A percentile compares a stretch with the other conserved stretches of the same genome.
These are phyloP conservation scores for Periconia digitata DNA, from an alignment of 2,329 filamentous ascomycete genomes.

Conservation along the genomic window DNA sequence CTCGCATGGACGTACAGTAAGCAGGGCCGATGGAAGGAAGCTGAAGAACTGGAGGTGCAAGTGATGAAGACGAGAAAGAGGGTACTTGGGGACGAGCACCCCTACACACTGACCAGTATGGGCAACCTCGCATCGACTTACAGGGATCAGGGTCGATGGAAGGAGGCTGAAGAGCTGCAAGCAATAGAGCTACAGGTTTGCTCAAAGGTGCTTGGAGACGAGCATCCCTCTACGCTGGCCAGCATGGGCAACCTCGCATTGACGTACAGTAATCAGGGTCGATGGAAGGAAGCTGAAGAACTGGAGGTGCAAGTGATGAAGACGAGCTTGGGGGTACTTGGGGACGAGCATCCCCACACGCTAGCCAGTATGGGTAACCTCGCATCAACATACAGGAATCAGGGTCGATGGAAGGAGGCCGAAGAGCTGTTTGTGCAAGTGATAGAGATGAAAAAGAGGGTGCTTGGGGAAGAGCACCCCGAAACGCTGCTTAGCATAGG, in stretches of 20 bases:
- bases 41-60: background rate
- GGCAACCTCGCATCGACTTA: background rate
- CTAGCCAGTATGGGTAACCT: background rate
- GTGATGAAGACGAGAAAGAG: background rate
- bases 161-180: background rate
- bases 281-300: constrained; percentile 1
- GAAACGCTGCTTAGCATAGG: constrained; percentile 3
- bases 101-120: background rate
- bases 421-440: background rate
- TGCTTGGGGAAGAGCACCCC: constrained; percentile 1
- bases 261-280: constrained; percentile 1
- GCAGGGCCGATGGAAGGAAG: background rate
- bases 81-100: background rate
- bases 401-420: constrained; percentile 1
- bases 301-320: background rate
- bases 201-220: background rate
- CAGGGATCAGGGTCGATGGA: background rate
- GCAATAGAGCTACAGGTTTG: background rate
- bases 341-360: background rate
- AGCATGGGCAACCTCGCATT: constrained; percentile 4
- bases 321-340: background rate
- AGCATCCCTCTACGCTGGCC: background rate
- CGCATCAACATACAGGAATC: too few species aligned
- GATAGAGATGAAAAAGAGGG: constrained; percentile 1
- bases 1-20: background rate